Percentiles rank a stretch among this genome's conserved stretches.
Conservation (phyloP, 441 rosid genomes). For the Aquilaria agallochum region DNA sequence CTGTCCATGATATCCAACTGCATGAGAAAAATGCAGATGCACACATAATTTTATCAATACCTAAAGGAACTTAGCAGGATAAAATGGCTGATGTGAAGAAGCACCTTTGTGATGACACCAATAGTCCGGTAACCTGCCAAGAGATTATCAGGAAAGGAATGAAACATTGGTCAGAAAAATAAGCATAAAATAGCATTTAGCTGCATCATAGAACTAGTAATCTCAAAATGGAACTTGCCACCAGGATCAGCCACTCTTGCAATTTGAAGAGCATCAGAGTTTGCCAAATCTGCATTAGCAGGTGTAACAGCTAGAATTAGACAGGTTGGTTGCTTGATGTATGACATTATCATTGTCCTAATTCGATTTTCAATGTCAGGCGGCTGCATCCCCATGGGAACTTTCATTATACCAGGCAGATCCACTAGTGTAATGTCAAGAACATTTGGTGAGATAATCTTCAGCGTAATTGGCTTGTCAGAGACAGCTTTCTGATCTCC, state of each 20-base stretch:
- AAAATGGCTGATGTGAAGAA: no score
- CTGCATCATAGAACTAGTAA: slow-evolving; percentile 1
- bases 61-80: background rate
- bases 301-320: slow-evolving; percentile 82
- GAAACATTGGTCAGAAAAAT: slow-evolving; percentile 5
- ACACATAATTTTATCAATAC: slow-evolving; percentile 14
- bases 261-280: slow-evolving; percentile 91
- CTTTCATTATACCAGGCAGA: slow-evolving; percentile 91
- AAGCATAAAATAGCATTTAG: slow-evolving; percentile 7
- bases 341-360: slow-evolving; percentile 91
- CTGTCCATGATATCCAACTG: slow-evolving; percentile 97
- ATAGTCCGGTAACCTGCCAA: slow-evolving; percentile 74
- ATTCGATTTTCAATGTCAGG: slow-evolving; percentile 87
- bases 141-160: slow-evolving; percentile 5
- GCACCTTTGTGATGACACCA: slow-evolving; percentile 84
- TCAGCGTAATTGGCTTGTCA: slow-evolving; percentile 82
- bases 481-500: slow-evolving; percentile 82
- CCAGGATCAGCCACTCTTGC: slow-evolving; percentile 93
- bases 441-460: slow-evolving; percentile 87
- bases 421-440: slow-evolving; percentile 92
- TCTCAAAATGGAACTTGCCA: slow-evolving; percentile 36
- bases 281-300: slow-evolving; percentile 91
- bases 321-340: slow-evolving; percentile 80
- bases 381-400: slow-evolving; percentile 94
- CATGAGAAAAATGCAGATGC: slow-evolving; percentile 19